Evolutionary conservation across 2,329 filamentous ascomycete genomes (phyloP), one percentile per base, ranked within the genome.

Genomic region (Sarocladium brachiariae): DNA sequence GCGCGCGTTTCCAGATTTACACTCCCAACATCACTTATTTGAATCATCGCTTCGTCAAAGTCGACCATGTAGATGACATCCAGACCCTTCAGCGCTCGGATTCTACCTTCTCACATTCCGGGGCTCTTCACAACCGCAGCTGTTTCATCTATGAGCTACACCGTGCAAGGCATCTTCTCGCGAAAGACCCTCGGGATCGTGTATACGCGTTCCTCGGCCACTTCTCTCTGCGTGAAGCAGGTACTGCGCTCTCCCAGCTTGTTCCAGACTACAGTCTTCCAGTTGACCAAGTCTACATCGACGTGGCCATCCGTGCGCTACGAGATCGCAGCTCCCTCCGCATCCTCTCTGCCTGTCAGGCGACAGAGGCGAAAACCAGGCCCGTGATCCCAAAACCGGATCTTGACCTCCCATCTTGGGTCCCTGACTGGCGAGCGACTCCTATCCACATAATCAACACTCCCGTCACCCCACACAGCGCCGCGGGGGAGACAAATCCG

Each of bases 151-250:
- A 67, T 41, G 65, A 68, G 48, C 60, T 68, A 6, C 65, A 68
- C 43, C 59, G 65, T 7, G 64, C 65, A 7, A 54, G 65, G 1
- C 65, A 65, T 25, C 53, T 68, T 14, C 57, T 58, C 0, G 55
- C 64, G 11, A 63, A 63, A 33, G 65, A 68, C 30, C 60, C 63
- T 2, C 57, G 64, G 2, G 65, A 68, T 13, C 63, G 61, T 35
- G 61, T 68, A 16, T 67, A 65, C 21, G 65, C 65, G 24, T 67
- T 68, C 43, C 56, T 68, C 1, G 65, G 65, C 1, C 65, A 68
- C 53, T 67, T 65, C 39, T 66, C 65, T 1, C 49, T 67, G 8
- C 49, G 51, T 2, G 53, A 48, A 3, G 58, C 58, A 2, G 57
- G 61, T 38, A 49, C 57, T 35, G 50, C 46, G 2, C 58, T 67